Conservation (phyloP, 208 protist genomes). For the Trypanosomatidae sp. region DNA sequence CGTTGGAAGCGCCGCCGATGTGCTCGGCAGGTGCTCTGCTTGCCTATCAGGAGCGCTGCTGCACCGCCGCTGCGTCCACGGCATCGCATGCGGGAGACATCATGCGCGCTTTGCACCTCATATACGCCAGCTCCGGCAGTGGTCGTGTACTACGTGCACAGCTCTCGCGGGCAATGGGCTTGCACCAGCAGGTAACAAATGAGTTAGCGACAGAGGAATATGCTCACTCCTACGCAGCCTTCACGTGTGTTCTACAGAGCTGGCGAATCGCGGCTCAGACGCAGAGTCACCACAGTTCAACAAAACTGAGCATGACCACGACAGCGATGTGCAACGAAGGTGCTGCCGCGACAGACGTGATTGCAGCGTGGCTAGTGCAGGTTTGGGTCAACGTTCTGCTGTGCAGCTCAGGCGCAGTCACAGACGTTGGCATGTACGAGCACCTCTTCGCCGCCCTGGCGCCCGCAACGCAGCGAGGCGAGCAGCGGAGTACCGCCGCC, state of each 20-base stretch:
- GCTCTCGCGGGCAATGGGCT: conserved; percentile 7
- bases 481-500: background rate
- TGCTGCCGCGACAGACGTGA: background rate
- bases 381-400: conserved; percentile 22
- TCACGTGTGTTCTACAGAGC: background rate
- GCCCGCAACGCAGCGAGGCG: conserved; percentile 14
- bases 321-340: background rate
- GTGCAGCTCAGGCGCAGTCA: conserved; percentile 19
- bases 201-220: background rate
- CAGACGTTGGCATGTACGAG: conserved; percentile 26
- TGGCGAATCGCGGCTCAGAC: background rate
- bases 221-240: background rate
- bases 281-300: background rate
- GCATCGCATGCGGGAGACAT: conserved; percentile 3
- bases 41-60: conserved; percentile 19
- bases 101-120: conserved; percentile 21
- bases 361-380: conserved; percentile 21
- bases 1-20: conserved; percentile 21
- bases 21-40: background rate
- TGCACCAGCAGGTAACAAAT: background rate
- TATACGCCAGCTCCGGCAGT: conserved; percentile 25
- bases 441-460: conserved; percentile 20
- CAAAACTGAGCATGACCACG: background rate
- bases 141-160: conserved; percentile 22
- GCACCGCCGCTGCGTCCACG: background rate